Percentiles rank a stretch among this genome's conserved stretches.
Evolutionary conservation across 2,329 filamentous ascomycete genomes (phyloP).

Genomic region (Trichoderma sp.): DNA sequence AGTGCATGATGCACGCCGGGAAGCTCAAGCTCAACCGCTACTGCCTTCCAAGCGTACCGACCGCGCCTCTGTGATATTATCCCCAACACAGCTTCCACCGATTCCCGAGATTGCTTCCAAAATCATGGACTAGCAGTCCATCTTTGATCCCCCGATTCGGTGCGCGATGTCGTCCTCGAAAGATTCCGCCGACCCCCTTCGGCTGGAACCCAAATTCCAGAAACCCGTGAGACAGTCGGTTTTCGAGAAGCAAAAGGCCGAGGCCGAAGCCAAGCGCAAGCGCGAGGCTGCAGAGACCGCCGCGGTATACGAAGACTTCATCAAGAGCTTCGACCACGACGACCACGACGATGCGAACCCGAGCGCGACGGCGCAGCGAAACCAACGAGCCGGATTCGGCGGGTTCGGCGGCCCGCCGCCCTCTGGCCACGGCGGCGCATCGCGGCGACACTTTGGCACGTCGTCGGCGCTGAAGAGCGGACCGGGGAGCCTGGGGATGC

Average conservation of each 20-base stretch:
- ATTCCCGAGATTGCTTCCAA: not conserved
- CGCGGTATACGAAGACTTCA: conserved; percentile 83
- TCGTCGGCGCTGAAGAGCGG: conserved; percentile 60
- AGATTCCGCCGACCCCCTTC: conserved; percentile 63
- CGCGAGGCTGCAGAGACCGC: conserved; percentile 86
- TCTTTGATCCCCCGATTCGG: conserved; percentile 14
- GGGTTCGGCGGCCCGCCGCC: conserved; percentile 10
- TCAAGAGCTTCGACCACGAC: conserved; percentile 73
- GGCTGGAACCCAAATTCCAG: conserved; percentile 75
- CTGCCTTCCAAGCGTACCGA: not conserved
- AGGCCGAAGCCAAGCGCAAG: conserved; percentile 83
- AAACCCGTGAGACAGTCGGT: conserved; percentile 81
- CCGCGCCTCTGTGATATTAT: not conserved
- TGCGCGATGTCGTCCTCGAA: conserved; percentile 52
- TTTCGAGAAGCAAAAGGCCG: conserved; percentile 86
- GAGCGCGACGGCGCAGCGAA: conserved; percentile 30
- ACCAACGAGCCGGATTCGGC: conserved; percentile 37
- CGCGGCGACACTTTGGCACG: conserved; percentile 65
- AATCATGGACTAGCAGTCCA: conserved; percentile 10
- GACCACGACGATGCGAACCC: conserved; percentile 48
- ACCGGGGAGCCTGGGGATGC: conserved; percentile 62
- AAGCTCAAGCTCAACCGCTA: not conserved
- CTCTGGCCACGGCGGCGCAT: conserved; percentile 35
- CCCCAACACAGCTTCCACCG: not conserved
- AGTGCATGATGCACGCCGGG: too few species aligned